These are phyloP conservation scores for Arabidopsis arenosa DNA, from an alignment of 345 rosid species.

Conservation along the genomic window DNA sequence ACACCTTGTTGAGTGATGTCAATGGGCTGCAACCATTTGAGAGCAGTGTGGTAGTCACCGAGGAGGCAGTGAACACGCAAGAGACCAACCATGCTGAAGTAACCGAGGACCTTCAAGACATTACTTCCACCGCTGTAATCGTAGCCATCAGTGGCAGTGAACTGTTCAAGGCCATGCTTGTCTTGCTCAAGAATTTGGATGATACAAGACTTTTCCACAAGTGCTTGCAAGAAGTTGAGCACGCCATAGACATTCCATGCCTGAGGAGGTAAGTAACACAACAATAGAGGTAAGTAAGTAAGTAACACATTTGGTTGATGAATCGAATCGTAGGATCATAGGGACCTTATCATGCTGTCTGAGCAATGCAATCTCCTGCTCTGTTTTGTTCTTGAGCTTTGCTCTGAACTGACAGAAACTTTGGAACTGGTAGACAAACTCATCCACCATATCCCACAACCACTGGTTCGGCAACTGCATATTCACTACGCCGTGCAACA, in stretches of 20 bases:
- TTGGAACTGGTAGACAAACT: slow-evolving; percentile 98
- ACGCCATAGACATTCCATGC: slow-evolving; percentile 99
- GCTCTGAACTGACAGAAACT: slow-evolving; percentile 96
- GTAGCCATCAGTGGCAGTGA: slow-evolving; percentile 96
- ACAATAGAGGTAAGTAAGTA: too few species aligned
- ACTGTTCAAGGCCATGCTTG: slow-evolving; percentile 89
- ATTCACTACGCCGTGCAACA: slow-evolving; percentile 91
- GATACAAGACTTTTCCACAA: slow-evolving; percentile 89
- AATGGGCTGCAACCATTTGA: slow-evolving; percentile 90
- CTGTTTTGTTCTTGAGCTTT: slow-evolving; percentile 92
- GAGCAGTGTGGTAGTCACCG: slow-evolving; percentile 95
- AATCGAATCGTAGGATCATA: too few species aligned
- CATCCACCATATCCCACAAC: slow-evolving; percentile 99
- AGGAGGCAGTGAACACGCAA: slow-evolving; percentile 94
- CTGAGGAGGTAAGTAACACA: slow-evolving; percentile 41
- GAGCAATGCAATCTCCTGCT: slow-evolving; percentile 83
- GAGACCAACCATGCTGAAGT: slow-evolving; percentile 97
- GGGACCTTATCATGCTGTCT: slow-evolving; percentile 72
- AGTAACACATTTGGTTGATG: too few species aligned
- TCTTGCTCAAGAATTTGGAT: slow-evolving; percentile 90
- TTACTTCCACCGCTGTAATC: slow-evolving; percentile 97
- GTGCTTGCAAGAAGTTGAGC: slow-evolving; percentile 98
- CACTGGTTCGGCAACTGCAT: slow-evolving; percentile 99
- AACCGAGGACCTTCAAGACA: slow-evolving; percentile 94
- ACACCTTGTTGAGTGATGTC: slow-evolving; percentile 97